Evolutionary conservation across 129 eudicot genomes (phyloP).

Genomic region (Helianthus annuus): HanXRQr2.0-SUNRISE NC_035438.2:43445569-43446068

Average conservation of each 20-base stretch:
- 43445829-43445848: conserved; percentile 35
- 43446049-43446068: not conserved
- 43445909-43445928: conserved; percentile 39
- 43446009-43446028: conserved; percentile 27
- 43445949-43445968: conserved; percentile 11
- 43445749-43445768: conserved; percentile 31
- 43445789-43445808: conserved; percentile 5
- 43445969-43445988: conserved; percentile 20
- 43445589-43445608: conserved; percentile 29
- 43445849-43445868: conserved; percentile 36
- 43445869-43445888: conserved; percentile 24
- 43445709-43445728: conserved; percentile 6
- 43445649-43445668: conserved; percentile 31
- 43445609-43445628: conserved; percentile 39
- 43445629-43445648: conserved; percentile 47
- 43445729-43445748: conserved; percentile 8
- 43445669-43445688: conserved; percentile 31
- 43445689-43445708: conserved; percentile 28
- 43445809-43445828: conserved; percentile 5
- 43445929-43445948: conserved; percentile 28
- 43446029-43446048: conserved; percentile 1
- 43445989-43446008: not conserved
- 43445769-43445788: conserved; percentile 37
- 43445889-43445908: not conserved
- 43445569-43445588: conserved; percentile 8